Base-by-base conservation (phyloP, 768 basidiomycete genomes). In the Hygrocybe coccinea region DNA sequence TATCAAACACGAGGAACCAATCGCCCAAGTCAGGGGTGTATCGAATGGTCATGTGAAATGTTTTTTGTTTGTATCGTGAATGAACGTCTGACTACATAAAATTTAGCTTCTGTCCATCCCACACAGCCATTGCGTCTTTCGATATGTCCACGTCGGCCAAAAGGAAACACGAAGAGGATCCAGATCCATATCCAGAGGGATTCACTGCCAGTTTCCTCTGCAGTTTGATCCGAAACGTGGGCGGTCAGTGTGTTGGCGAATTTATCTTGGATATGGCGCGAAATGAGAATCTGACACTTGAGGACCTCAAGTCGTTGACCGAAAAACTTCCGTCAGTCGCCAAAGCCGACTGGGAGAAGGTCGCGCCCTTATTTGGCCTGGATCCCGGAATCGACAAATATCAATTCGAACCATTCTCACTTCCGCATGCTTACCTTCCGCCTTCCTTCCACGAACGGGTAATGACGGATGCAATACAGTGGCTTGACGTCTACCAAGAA, bases 371-470 rank as follows among this genome's bases (percentile, higher is more conserved):
- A 25, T 49, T 49, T 49, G 47, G 33, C 29, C 47, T 49, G 29
- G 47, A 49, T 34, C 47, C 47, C 14, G 17, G 19, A 8, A 49
- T 15, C 29, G 47, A 49, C 36, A 38, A 33, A 21, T 12, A 51
- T 35, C 50, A 51, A 51, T 21, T 51, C 29, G 17, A 17, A 14
- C 8, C 34, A 12, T 51, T 51, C 50, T 37, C 50, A 11, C 15
- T 51, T 36, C 50, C 50, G 34, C 36, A 37, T 24, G 36, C 50
- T 21, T 22, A n/a, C 17, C 50, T 51, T 19, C 50, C 50, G 19
- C 50, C 50, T 19, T 51, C 35, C n/a, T 51, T 51, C 36, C 50
- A 51, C 50, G 12, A 37, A n/a, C 9, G 22, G n/a, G 14, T 51
- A 11, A 51, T 51, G 50, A 37, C 12, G 34, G 17, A 12, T 22